Conservation (phyloP, 75 land plant genomes). For the Sequoia sempervirens region DNA sequence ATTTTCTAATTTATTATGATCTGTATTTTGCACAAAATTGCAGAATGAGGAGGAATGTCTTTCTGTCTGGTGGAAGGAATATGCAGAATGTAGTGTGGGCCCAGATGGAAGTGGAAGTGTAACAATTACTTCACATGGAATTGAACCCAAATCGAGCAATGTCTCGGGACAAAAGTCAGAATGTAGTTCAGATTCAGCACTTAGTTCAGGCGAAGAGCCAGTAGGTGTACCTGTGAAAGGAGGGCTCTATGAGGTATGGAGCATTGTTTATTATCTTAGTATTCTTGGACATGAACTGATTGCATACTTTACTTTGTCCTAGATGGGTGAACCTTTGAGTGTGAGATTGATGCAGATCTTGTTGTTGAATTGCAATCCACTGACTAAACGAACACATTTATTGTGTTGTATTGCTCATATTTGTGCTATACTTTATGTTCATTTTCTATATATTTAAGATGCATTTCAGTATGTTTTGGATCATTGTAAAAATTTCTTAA, state of each 20-base stretch:
- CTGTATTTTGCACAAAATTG: background rate
- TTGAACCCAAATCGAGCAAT: conserved; percentile 4
- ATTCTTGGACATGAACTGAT: background rate
- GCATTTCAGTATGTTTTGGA: background rate
- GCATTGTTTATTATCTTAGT: background rate
- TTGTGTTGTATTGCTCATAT: conserved; percentile 2
- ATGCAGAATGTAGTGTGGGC: conserved; percentile 98
- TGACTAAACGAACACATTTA: background rate
- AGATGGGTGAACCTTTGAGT: background rate
- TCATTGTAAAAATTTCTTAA: background rate
- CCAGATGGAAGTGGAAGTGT: conserved; percentile 32
- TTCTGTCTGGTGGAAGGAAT: conserved; percentile 94
- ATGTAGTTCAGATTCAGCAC: conserved; percentile 2
- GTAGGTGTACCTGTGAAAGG: conserved; percentile 99
- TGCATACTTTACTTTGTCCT: background rate
- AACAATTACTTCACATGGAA: conserved; percentile 7
- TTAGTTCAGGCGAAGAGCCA: conserved; percentile 44
- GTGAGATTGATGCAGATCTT: background rate
- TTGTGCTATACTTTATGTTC: background rate
- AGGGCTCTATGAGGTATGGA: conserved; percentile 92
- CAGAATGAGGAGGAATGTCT: conserved; percentile 94
- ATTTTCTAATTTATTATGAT: background rate
- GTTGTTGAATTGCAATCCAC: background rate
- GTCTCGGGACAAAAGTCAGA: background rate
- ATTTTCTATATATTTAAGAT: background rate